Evolutionary conservation across 108 stramenopile species (phyloP).

Genomic region (Stephanodiscus triporus): DNA sequence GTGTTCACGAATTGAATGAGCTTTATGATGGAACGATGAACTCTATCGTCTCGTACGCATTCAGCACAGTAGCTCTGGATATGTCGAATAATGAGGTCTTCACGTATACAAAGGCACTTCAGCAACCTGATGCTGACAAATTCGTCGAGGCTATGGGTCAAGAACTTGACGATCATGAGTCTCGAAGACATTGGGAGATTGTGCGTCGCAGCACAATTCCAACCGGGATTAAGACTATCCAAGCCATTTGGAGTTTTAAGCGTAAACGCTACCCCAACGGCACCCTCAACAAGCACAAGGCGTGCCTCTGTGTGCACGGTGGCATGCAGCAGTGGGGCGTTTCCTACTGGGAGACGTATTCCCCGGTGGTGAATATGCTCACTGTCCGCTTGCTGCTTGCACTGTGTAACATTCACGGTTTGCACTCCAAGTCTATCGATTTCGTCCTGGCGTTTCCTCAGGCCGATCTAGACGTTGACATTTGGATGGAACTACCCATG

Average conservation of each 20-base stretch:
- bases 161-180: constrained; percentile 1
- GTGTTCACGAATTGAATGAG: constrained; percentile 9
- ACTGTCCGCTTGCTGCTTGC: not conserved
- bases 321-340: no score
- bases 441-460: no score
- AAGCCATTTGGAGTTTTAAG: constrained; percentile 22
- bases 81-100: not conserved
- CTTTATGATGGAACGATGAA: constrained; percentile 13
- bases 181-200: constrained; percentile 11
- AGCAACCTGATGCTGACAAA: constrained; percentile 10
- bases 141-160: constrained; percentile 7
- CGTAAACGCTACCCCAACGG: constrained; percentile 6
- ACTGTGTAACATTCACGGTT: constrained; percentile 2
- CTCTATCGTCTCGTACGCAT: not conserved
- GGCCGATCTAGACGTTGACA: no score
- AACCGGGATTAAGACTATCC: not conserved
- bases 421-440: no score
- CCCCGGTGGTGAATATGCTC: constrained; percentile 31
- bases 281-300: constrained; percentile 3
- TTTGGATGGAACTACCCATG: no score
- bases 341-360: no score
- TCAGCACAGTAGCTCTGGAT: not conserved
- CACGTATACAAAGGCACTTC: constrained; percentile 18
- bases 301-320: no score
- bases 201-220: constrained; percentile 6